A percentile compares a stretch with the other conserved stretches of the same genome.
Conservation (phyloP, 2,329 filamentous ascomycete species). For the Pseudogymnoascus sp. region DNA sequence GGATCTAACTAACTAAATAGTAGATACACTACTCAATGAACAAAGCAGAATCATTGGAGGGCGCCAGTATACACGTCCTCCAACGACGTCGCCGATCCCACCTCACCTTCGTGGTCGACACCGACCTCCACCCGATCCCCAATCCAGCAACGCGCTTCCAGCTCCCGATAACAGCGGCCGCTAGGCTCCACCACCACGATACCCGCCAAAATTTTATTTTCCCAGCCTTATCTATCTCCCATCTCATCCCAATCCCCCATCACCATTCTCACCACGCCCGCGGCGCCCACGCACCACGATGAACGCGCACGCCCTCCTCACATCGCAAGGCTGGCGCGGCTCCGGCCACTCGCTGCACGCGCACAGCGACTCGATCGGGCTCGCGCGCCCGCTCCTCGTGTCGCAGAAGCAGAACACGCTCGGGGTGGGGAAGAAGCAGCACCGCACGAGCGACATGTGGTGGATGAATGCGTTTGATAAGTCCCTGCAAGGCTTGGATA, state of each 20-base stretch:
- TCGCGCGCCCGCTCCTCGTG: constrained; percentile 75
- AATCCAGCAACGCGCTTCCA: background rate
- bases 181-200: background rate
- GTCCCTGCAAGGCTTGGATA: constrained; percentile 72
- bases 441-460: constrained; percentile 71
- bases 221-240: background rate
- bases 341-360: constrained; percentile 80
- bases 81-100: background rate
- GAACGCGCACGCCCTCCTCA: constrained; percentile 77
- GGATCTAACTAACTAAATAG: background rate
- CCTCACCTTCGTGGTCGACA: background rate
- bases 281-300: constrained; percentile 39
- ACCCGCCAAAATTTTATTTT: constrained; percentile 7
- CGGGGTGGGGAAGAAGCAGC: constrained; percentile 71
- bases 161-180: constrained; percentile 3
- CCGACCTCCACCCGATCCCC: background rate
- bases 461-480: constrained; percentile 94
- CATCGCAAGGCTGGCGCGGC: constrained; percentile 83
- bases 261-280: background rate
- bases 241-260: background rate
- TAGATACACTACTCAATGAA: background rate
- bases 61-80: no score
- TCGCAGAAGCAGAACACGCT: constrained; percentile 73
- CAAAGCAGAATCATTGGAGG: no score
- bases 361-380: constrained; percentile 61